phyloP scores from a whole-genome alignment of 345 rosid species.

The Iberis pinnata region DNA sequence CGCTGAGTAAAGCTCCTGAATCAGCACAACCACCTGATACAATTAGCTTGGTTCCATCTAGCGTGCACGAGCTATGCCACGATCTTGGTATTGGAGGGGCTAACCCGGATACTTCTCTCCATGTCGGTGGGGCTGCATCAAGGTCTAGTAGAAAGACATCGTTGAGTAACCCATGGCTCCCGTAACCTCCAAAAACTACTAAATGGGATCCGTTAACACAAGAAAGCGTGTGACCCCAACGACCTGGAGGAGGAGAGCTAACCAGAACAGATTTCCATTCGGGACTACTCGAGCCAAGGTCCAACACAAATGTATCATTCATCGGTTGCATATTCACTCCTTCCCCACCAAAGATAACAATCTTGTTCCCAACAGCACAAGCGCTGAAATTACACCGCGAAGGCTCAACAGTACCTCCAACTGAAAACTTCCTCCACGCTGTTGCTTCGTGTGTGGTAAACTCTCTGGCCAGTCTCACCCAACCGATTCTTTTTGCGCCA shows the following conservation, averaged over 20 bases:
- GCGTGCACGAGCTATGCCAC: constrained; percentile 97
- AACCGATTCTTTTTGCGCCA: constrained; percentile 81
- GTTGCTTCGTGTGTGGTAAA: constrained; percentile 88
- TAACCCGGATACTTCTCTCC: constrained; percentile 89
- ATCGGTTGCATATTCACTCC: constrained; percentile 94
- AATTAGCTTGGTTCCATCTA: constrained; percentile 84
- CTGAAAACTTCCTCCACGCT: constrained; percentile 84
- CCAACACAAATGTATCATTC: constrained; percentile 91
- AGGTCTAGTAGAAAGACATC: constrained; percentile 82
- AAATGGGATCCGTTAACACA: constrained; percentile 78
- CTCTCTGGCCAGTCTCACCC: constrained; percentile 80
- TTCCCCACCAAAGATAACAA: constrained; percentile 91
- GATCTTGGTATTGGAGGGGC: constrained; percentile 94
- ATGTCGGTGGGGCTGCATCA: constrained; percentile 80
- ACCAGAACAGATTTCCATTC: constrained; percentile 87
- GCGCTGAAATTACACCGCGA: constrained; percentile 90
- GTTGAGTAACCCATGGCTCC: constrained; percentile 77
- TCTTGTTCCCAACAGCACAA: constrained; percentile 85
- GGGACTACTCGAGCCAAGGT: constrained; percentile 67
- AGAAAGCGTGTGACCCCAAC: constrained; percentile 94
- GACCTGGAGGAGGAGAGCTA: constrained; percentile 93
- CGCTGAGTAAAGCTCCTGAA: constrained; percentile 83
- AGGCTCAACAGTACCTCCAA: constrained; percentile 87
- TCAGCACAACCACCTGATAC: constrained; percentile 97
- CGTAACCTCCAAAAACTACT: constrained; percentile 93